Conservation (phyloP, 192 early-diverging fungal species). For the Podila minutissima region DNA sequence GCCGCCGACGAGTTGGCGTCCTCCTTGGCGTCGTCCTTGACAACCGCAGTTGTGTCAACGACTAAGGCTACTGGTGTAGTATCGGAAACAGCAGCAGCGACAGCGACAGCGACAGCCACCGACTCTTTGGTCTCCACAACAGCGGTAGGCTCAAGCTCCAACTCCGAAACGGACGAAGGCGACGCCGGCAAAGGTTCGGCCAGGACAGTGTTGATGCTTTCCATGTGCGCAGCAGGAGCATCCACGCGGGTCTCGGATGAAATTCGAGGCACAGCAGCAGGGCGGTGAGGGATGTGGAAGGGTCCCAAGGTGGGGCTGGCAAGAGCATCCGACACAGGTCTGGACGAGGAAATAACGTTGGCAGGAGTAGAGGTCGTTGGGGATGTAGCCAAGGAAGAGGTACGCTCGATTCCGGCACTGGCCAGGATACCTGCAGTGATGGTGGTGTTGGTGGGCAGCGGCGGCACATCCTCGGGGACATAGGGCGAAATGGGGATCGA, state of each 20-base stretch:
- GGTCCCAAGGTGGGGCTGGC: slow-evolving; percentile 35
- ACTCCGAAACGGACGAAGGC: neutral
- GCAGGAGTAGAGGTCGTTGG: neutral
- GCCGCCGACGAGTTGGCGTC: neutral
- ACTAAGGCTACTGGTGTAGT: neutral
- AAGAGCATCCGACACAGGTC: neutral
- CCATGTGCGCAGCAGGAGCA: neutral
- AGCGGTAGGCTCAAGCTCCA: neutral
- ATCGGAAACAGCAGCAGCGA: neutral
- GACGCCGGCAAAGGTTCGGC: neutral
- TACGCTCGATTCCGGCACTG: neutral
- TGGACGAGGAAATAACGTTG: neutral
- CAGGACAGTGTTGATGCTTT: neutral
- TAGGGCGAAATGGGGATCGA: slow-evolving; percentile 24
- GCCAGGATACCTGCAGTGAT: neutral
- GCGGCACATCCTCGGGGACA: slow-evolving; percentile 15
- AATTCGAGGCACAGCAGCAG: neutral
- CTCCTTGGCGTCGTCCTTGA: neutral
- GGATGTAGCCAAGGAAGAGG: neutral
- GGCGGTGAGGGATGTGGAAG: slow-evolving; percentile 30
- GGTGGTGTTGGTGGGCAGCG: slow-evolving; percentile 14
- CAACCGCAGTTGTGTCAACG: neutral
- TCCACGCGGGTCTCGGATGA: neutral
- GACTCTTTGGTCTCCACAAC: neutral
- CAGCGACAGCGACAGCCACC: neutral